Percentiles rank a stretch among this genome's conserved stretches.
Conservation (phyloP, 1,284 basidiomycete species). For the Caloboletus firmus region DNA sequence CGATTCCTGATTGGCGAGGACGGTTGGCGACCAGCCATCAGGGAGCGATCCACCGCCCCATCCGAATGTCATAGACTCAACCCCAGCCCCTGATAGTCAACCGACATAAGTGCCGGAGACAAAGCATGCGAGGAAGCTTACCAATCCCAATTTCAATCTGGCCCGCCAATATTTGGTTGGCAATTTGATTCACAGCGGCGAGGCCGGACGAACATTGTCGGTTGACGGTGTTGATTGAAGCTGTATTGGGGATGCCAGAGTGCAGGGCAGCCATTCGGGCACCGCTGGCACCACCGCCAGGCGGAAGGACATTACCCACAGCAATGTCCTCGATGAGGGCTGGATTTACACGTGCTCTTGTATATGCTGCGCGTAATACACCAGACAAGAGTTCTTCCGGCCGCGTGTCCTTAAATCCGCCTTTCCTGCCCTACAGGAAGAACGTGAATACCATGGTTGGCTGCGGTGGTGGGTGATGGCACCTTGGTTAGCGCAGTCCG, state of each 20-base stretch:
- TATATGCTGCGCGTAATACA: constrained; percentile 75
- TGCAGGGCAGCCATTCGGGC: constrained; percentile 95
- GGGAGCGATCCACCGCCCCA: constrained; percentile 74
- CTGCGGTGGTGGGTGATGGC: not conserved
- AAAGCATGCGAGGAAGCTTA: constrained; percentile 36
- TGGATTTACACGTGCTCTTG: constrained; percentile 70
- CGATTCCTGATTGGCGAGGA: constrained; percentile 78
- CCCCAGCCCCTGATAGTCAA: constrained; percentile 72
- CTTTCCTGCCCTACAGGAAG: constrained; percentile 70
- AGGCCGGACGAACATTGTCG: constrained; percentile 94
- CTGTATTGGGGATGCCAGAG: constrained; percentile 86
- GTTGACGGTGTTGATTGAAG: constrained; percentile 87
- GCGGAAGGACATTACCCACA: constrained; percentile 93
- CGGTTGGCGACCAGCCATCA: constrained; percentile 75
- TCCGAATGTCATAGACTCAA: constrained; percentile 93
- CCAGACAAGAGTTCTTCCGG: constrained; percentile 89
- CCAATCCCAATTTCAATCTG: constrained; percentile 94
- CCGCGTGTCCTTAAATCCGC: constrained; percentile 91
- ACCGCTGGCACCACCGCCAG: constrained; percentile 85
- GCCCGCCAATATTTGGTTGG: constrained; percentile 81
- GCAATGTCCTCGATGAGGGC: constrained; percentile 84
- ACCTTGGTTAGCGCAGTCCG: constrained; percentile 92
- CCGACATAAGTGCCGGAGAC: constrained; percentile 5
- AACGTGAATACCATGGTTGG: constrained; percentile 12
- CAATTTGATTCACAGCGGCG: constrained; percentile 86